Conservation (phyloP, 176 grass and related monocot species). For the Hordeum marinum region DNA sequence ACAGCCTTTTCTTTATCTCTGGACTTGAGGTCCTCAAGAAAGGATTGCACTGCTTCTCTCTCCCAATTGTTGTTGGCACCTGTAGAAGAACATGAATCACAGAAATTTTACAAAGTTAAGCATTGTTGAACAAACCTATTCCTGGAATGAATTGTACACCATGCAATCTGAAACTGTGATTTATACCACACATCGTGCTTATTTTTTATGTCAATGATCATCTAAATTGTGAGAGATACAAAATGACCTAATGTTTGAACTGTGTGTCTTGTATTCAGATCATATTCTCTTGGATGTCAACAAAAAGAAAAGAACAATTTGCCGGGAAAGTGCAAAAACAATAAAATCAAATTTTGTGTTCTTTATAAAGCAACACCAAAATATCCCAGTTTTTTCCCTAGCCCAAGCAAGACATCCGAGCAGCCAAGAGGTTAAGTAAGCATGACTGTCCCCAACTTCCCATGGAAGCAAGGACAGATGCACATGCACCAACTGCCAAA, state of each 20-base stretch:
- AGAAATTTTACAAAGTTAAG: neutral
- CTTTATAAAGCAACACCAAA: neutral
- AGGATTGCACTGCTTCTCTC: constrained; percentile 92
- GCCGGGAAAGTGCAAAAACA: neutral
- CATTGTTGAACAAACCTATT: neutral
- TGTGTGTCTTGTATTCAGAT: neutral
- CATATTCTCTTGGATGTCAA: neutral
- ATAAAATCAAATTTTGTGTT: neutral
- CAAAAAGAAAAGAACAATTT: neutral
- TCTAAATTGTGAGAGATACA: neutral
- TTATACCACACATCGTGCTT: neutral
- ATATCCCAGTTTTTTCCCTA: neutral
- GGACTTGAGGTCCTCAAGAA: constrained; percentile 79
- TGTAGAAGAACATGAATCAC: constrained; percentile 21
- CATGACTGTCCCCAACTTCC: neutral
- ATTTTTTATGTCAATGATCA: neutral
- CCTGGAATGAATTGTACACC: neutral
- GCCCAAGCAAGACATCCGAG: neutral
- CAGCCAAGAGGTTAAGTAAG: neutral
- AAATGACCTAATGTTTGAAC: neutral
- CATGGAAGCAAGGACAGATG: neutral
- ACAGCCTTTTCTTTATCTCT: constrained; percentile 65
- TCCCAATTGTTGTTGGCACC: constrained; percentile 84
- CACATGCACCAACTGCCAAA: neutral
- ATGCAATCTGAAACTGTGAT: neutral